These are phyloP conservation scores for Acacia crassicarpa DNA, from an alignment of 306 rosid genomes.

Conservation along the genomic window DNA sequence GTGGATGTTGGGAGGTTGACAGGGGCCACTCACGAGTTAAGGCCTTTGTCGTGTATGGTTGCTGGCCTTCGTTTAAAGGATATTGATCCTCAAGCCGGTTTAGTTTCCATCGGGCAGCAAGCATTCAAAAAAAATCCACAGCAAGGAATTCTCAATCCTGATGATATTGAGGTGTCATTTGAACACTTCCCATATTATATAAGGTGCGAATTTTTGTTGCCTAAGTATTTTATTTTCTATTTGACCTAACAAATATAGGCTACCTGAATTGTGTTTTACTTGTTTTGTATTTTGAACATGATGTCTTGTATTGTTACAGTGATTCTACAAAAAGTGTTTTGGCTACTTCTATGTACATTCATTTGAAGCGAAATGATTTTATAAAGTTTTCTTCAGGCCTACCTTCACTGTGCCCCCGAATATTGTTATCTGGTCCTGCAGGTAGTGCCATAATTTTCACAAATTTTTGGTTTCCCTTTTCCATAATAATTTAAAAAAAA, in stretches of 20 bases:
- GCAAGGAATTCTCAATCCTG: constrained; percentile 64
- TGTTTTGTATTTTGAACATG: background rate
- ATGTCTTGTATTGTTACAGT: constrained; percentile 52
- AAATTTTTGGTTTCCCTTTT: constrained; percentile 7
- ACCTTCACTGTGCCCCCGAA: constrained; percentile 72
- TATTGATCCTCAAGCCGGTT: constrained; percentile 48
- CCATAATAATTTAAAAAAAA: background rate
- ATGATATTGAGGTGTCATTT: constrained; percentile 68
- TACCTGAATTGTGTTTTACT: constrained; percentile 2
- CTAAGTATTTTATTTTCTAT: constrained; percentile 16
- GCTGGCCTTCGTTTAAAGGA: constrained; percentile 65
- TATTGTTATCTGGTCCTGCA: constrained; percentile 90
- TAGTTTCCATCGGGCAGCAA: constrained; percentile 45
- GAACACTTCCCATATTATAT: constrained; percentile 90
- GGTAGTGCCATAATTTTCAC: constrained; percentile 44
- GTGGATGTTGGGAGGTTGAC: constrained; percentile 54
- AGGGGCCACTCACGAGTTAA: constrained; percentile 46
- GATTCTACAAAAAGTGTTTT: constrained; percentile 80
- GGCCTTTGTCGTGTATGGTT: constrained; percentile 62
- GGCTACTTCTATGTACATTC: constrained; percentile 71
- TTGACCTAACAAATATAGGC: background rate
- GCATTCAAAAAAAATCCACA: constrained; percentile 69
- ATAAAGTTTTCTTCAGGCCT: constrained; percentile 71
- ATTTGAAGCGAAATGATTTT: constrained; percentile 74
- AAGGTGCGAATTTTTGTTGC: constrained; percentile 51